Base-by-base conservation (phyloP, 192 early-diverging fungal genomes). In the Phycomyces nitens region DNA sequence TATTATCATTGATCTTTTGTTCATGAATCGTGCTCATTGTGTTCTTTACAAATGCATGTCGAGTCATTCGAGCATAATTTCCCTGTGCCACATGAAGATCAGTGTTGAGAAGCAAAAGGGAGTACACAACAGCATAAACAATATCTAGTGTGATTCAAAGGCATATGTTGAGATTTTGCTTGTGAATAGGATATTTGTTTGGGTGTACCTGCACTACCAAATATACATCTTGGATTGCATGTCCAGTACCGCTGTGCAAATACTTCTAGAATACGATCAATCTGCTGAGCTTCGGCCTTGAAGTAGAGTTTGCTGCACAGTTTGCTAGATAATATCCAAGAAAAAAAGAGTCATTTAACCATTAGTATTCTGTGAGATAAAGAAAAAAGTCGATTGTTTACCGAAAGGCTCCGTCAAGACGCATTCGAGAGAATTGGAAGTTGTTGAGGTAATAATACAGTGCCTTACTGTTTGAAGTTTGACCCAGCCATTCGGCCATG, bases 251-350 rank as follows among this genome's bases (percentile, higher is more conserved):
- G 81, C 57, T 81, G 74, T n/a, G 94, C 83, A 76, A 97, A 89
- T 18, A 79, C 88, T 58, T 87, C 86, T 52, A 99, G 72, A 42
- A 99, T 88, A 26, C 96, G 86, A 75, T 94, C 94, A 29, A 99
- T 88, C 56, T 91, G 83, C 71, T 99, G 96, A 15, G 94, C 86
- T 74, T 99, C 96, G 26, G 90, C 96, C 52, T 89, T 90, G 58
- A 99, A 74, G 20, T 86, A 85, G 0, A 96, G 79, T 23, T 92
- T 88, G 40, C 75, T 73, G 65, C 93, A 93, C 54, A 98, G 70
- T 21, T 65, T 59, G 71, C 85, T 82, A 47, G 1, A 68, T 0
- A 18, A 41, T 27, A 12, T 39, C 24, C 0, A 1, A 14, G 14
- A 49, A 20, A 15, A 58, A 16, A 6, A 22, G 16, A 15, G 16